Percentiles rank a stretch among this genome's conserved stretches.
These are phyloP conservation scores for Bifiguratus adelaidae DNA, from an alignment of 192 early-diverging fungal species.

Conservation along the genomic window DNA sequence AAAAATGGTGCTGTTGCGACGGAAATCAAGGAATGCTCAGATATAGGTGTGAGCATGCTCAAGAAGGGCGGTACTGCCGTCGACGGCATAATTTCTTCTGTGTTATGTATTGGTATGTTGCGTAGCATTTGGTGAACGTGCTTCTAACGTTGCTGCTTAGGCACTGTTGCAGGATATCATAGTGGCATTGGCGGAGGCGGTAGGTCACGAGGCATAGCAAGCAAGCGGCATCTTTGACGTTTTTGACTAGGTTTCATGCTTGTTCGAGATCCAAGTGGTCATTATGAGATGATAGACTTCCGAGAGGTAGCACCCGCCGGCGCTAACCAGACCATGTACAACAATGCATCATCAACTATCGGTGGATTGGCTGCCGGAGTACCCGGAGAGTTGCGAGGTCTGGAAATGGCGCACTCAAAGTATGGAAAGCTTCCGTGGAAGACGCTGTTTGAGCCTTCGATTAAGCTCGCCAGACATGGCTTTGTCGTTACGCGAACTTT, in stretches of 20 bases:
- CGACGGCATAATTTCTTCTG: slow-evolving; percentile 79
- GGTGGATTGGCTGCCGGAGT: slow-evolving; percentile 70
- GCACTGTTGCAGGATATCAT: too few species aligned
- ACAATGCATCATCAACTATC: slow-evolving; percentile 50
- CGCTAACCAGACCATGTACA: slow-evolving; percentile 71
- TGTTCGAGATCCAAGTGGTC: slow-evolving; percentile 48
- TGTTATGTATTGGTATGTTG: slow-evolving; percentile 84
- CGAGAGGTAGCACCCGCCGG: slow-evolving; percentile 74
- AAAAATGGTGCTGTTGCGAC: slow-evolving; percentile 56
- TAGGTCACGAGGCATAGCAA: too few species aligned
- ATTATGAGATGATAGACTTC: slow-evolving; percentile 71
- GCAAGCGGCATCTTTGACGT: too few species aligned
- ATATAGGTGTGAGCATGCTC: slow-evolving; percentile 58
- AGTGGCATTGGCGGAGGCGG: too few species aligned
- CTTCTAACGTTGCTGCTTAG: too few species aligned
- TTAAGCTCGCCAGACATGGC: slow-evolving; percentile 70
- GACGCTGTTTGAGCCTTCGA: slow-evolving; percentile 64
- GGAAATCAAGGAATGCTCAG: slow-evolving; percentile 57
- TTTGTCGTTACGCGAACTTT: slow-evolving; percentile 38
- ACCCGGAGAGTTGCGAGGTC: slow-evolving; percentile 76
- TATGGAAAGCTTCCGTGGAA: slow-evolving; percentile 82
- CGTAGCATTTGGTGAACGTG: too few species aligned
- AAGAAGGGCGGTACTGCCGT: slow-evolving; percentile 82
- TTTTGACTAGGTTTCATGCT: slow-evolving; percentile 97
- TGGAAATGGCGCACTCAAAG: slow-evolving; percentile 64